Evolutionary conservation across 2,329 filamentous ascomycete species (phyloP), one percentile per base, ranked within the genome.

Genomic region (Tolypocladium paradoxum): DNA sequence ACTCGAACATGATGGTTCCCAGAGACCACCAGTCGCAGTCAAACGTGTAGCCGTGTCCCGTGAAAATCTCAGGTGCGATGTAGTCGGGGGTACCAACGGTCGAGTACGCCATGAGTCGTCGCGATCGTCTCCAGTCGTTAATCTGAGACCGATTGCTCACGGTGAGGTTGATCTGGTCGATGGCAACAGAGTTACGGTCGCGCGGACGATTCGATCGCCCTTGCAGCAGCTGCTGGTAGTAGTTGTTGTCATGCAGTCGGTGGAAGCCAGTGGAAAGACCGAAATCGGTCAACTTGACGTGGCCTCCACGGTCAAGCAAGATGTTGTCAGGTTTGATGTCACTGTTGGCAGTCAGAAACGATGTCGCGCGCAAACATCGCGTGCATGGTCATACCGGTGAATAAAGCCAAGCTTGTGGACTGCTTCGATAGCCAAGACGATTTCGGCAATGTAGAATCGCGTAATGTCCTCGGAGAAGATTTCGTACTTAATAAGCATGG

Each of bases 281-380:
- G 62, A 99, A 99, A 72, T 99, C 93, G 12, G 93, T 97, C 61
- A 99, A 78, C 75, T 99, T 99, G 72, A 99, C 93, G 70, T 99
- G 93, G 51, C 93, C 93, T 54, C 91, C 90, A 54, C 90, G 84
- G 66, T 99, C 93, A 49, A 99, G 83, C 48, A 99, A 80, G 66
- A 99, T 97, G 68, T 99, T 99, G 74, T 99, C 93, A 14, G 93
- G 93, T 72, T 99, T 99, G 76, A 99, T 99, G 65, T 99, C 93
- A 78, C 92, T 95, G 58, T 57, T 53, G 20, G 33, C 12, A 16
- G 14, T 45, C 24, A 57, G 35, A 51, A 22, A 38, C 12, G 16
- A 34, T 16, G 45, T 27, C 35, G 24, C 36, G n/a, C 24, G n/a
- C 14, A 38, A 8, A 29, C n/a, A 27, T 33, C 18, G 27, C 8